These are phyloP conservation scores for Euphrasia confusa DNA, from an alignment of 257 asterid species.

Conservation along the genomic window DNA sequence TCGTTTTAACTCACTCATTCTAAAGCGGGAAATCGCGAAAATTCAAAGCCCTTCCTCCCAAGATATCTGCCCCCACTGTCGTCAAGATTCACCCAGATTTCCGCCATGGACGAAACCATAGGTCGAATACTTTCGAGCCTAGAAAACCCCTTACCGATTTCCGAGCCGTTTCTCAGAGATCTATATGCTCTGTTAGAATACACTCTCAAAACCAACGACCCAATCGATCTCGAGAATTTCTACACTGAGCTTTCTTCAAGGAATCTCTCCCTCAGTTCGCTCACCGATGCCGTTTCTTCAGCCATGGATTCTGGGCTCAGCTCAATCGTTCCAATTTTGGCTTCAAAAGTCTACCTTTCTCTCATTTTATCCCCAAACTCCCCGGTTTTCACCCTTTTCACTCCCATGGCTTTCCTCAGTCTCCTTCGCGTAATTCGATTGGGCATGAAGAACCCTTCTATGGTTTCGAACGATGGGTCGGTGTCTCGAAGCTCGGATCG, in stretches of 20 bases:
- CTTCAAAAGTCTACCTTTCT: conserved; percentile 68
- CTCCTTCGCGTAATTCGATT: conserved; percentile 67
- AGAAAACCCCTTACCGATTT: conserved; percentile 43
- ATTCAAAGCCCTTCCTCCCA: conserved; percentile 32
- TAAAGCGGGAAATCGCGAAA: conserved; percentile 50
- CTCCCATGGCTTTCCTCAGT: conserved; percentile 80
- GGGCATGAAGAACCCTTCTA: conserved; percentile 43
- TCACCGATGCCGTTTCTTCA: conserved; percentile 45
- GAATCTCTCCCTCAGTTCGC: conserved; percentile 37
- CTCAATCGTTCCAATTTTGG: conserved; percentile 46
- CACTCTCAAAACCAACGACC: conserved; percentile 46
- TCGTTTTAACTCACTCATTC: conserved; percentile 4
- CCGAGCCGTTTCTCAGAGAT: conserved; percentile 44
- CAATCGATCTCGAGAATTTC: conserved; percentile 49
- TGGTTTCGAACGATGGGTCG: conserved; percentile 30
- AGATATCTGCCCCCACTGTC: conserved; percentile 8
- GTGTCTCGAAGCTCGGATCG: conserved; percentile 27
- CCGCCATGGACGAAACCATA: conserved; percentile 62
- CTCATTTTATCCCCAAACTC: conserved; percentile 72
- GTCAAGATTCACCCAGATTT: conserved; percentile 14
- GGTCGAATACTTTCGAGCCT: conserved; percentile 51
- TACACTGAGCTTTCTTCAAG: conserved; percentile 61
- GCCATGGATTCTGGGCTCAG: conserved; percentile 64
- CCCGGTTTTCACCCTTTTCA: conserved; percentile 80
- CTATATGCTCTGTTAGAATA: conserved; percentile 55